Evolutionary conservation across 441 rosid species (phyloP).

Genomic region (Hura crepitans): DNA sequence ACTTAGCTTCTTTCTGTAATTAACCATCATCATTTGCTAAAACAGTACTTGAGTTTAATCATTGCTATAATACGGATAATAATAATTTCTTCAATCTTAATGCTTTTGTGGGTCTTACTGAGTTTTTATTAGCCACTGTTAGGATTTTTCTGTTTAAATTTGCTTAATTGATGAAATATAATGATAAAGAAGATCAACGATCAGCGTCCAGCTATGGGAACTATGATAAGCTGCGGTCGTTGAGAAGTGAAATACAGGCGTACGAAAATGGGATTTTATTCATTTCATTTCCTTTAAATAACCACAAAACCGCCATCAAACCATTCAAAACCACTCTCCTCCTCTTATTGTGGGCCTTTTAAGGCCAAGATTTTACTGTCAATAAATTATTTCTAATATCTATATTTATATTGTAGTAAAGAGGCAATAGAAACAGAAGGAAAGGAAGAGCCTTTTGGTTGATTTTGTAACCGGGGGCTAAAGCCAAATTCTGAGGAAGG

Average conservation of each 20-base stretch:
- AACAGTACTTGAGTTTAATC: neutral
- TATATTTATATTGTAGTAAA: neutral
- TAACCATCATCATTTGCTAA: neutral
- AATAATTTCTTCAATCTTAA: neutral
- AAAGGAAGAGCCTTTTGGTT: conserved; percentile 27
- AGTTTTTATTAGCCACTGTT: neutral
- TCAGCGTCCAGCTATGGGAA: neutral
- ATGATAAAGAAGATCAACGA: neutral
- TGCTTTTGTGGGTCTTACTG: conserved; percentile 1
- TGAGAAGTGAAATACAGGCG: conserved; percentile 5
- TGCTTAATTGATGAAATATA: neutral
- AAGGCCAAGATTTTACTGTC: neutral
- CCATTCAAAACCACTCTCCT: neutral
- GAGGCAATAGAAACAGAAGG: conserved; percentile 3
- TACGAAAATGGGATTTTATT: neutral
- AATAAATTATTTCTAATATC: neutral
- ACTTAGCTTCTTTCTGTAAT: conserved; percentile 35
- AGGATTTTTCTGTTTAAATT: neutral
- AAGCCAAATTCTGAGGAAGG: conserved; percentile 24
- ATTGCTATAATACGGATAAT: neutral
- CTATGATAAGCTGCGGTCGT: neutral
- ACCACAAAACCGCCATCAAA: neutral
- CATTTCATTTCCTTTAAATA: neutral
- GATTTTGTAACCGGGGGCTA: conserved; percentile 26
- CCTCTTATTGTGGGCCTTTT: conserved; percentile 1